Percentiles rank a stretch among this genome's conserved stretches.
phyloP scores from a whole-genome alignment of 2,329 filamentous ascomycete species.

The Fusarium sp. region DNA sequence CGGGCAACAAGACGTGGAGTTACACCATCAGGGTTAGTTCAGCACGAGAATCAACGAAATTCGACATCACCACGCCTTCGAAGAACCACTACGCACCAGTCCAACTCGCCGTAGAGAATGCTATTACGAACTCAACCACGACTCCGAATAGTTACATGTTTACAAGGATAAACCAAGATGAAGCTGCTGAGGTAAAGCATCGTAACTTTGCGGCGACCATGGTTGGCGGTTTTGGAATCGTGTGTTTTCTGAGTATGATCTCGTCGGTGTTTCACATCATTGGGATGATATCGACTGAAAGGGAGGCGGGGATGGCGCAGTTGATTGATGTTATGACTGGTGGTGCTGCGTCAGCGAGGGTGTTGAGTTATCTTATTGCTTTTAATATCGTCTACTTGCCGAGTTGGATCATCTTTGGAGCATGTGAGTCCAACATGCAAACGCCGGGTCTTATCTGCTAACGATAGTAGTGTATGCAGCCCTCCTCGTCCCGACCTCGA shows the following conservation, averaged over 20 bases:
- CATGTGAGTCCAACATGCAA: not conserved
- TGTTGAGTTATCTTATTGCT: slow-evolving; percentile 75
- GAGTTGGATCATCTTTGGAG: slow-evolving; percentile 67
- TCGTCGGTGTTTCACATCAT: not conserved
- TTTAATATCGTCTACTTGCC: slow-evolving; percentile 79
- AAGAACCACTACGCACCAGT: not conserved
- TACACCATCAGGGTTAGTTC: not conserved
- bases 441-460: not conserved
- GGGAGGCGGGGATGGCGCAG: slow-evolving; percentile 82
- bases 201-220: not conserved
- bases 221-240: not conserved
- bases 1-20: not conserved
- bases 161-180: not conserved
- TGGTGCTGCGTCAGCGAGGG: slow-evolving; percentile 69
- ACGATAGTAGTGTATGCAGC: slow-evolving; percentile 55
- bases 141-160: not conserved
- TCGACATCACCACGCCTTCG: not conserved
- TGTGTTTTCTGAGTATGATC: slow-evolving; percentile 7
- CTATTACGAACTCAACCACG: not conserved
- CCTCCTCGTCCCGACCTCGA: not conserved
- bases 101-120: not conserved
- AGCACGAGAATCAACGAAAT: not conserved
- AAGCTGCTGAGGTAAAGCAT: not conserved
- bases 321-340: slow-evolving; percentile 88
- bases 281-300: slow-evolving; percentile 79